Percentiles rank a stretch among this genome's conserved stretches.
Conservation (phyloP, 2,329 filamentous ascomycete species). For the Diaporthe batatas region DNA sequence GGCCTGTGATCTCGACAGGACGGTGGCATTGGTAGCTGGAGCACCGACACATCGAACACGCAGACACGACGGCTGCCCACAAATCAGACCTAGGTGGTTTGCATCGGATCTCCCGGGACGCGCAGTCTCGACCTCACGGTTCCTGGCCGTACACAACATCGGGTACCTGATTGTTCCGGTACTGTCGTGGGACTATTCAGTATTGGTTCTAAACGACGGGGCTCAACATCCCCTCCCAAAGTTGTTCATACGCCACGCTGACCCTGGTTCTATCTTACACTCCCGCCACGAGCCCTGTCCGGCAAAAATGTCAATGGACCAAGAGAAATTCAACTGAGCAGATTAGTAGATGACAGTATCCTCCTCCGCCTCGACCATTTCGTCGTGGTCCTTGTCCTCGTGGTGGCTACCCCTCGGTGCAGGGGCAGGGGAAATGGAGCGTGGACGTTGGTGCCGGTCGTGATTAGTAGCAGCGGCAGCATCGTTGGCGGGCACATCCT, state of each 20-base stretch:
- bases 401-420: slow-evolving; percentile 48
- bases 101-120: background rate
- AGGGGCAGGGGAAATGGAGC: slow-evolving; percentile 43
- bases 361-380: slow-evolving; percentile 87
- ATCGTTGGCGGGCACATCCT: slow-evolving; percentile 50
- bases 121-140: background rate
- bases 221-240: background rate
- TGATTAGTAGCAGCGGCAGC: slow-evolving; percentile 50
- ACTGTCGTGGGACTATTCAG: background rate
- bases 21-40: background rate
- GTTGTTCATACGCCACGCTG: background rate
- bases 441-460: slow-evolving; percentile 21
- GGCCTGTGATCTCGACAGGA: background rate
- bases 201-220: background rate
- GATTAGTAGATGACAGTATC: slow-evolving; percentile 90
- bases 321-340: background rate
- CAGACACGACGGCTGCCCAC: background rate
- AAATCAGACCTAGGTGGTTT: background rate
- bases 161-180: no score
- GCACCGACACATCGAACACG: background rate
- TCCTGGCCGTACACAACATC: background rate
- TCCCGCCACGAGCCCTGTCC: background rate
- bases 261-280: slow-evolving; percentile 24
- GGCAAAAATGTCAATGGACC: background rate
- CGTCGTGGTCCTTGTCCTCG: slow-evolving; percentile 65